Conservation (phyloP, 2,329 filamentous ascomycete genomes). For the Stagonosporopsis tanaceti region DNA sequence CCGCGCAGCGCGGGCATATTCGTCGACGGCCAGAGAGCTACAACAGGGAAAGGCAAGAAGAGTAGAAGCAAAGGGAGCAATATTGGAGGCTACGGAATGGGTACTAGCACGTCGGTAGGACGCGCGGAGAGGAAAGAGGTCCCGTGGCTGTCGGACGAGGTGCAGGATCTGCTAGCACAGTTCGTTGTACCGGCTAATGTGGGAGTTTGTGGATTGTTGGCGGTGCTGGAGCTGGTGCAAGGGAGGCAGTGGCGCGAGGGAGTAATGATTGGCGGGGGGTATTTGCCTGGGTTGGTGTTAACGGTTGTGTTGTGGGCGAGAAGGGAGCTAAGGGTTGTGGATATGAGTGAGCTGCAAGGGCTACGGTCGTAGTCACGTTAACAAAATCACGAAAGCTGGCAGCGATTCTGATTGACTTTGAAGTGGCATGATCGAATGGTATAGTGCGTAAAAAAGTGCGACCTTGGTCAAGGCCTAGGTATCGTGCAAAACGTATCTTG, state of each 20-base stretch:
- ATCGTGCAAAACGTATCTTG: slow-evolving; percentile 6
- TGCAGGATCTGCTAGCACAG: slow-evolving; percentile 60
- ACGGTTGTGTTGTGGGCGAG: slow-evolving; percentile 68
- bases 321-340: slow-evolving; percentile 71
- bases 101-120: neutral
- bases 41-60: neutral
- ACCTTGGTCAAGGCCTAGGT: slow-evolving; percentile 7
- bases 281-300: slow-evolving; percentile 63
- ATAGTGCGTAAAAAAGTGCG: slow-evolving; percentile 10
- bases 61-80: slow-evolving; percentile 22
- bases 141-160: slow-evolving; percentile 32
- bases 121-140: slow-evolving; percentile 25
- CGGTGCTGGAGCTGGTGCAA: slow-evolving; percentile 51
- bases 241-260: slow-evolving; percentile 36
- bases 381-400: neutral
- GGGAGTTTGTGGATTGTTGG: slow-evolving; percentile 60
- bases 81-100: slow-evolving; percentile 20
- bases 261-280: slow-evolving; percentile 46
- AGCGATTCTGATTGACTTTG: neutral
- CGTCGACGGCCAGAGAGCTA: neutral
- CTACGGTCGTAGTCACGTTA: slow-evolving; percentile 45
- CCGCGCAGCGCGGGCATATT: slow-evolving; percentile 24
- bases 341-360: slow-evolving; percentile 70
- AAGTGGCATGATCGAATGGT: slow-evolving; percentile 4
- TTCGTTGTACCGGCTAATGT: slow-evolving; percentile 70